Base-by-base conservation (phyloP, 2,329 filamentous ascomycete species). In the Colletotrichum falcatum region DNA sequence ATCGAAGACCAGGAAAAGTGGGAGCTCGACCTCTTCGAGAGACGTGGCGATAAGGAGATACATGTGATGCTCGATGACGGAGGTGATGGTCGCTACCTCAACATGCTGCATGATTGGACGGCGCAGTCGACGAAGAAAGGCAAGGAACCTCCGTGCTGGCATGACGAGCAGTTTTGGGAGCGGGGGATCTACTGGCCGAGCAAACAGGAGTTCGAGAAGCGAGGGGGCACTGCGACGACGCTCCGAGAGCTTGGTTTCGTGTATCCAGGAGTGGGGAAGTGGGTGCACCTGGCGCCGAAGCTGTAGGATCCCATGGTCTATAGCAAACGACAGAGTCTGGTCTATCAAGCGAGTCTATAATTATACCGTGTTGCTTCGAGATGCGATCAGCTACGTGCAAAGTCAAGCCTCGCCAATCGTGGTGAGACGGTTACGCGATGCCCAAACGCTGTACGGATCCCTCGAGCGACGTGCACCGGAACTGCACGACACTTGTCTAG, bases 101-200 rank as follows among this genome's bases (percentile, higher is more conserved):
- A 95, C 73, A 84, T 85, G 75, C 78, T 93, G 72, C 85, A 91
- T 72, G 85, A 89, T 55, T 93, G 90, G 90, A 86, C 87, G 18
- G 77, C 82, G 70, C 79, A 78, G 46, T 86, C 87, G 9, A 85
- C 75, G 72, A 82, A 82, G 0, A 79, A 81, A 18, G 91, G 91
- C 2, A 95, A 94, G 79, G 80, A 86, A 73, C 91, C 93, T 35
- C 91, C 91, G 3, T 82, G 82, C 33, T 98, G 95, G 94, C 86
- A 87, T 11, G 87, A 89, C 56, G 88, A 90, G 79, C 83, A 92
- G 74, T 88, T 89, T 62, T 97, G 93, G 93, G 86, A 92, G 76
- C 86, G 95, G 23, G 85, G 87, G 67, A 84, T 90, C 4, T 92
- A 92, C 74, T 85, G 87, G 0, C 85, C 90, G 16, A 92, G 95